Percentiles rank a stretch among this genome's conserved stretches.
Conservation (phyloP, 2,329 filamentous ascomycete genomes). For the Huntiella decipiens region DNA sequence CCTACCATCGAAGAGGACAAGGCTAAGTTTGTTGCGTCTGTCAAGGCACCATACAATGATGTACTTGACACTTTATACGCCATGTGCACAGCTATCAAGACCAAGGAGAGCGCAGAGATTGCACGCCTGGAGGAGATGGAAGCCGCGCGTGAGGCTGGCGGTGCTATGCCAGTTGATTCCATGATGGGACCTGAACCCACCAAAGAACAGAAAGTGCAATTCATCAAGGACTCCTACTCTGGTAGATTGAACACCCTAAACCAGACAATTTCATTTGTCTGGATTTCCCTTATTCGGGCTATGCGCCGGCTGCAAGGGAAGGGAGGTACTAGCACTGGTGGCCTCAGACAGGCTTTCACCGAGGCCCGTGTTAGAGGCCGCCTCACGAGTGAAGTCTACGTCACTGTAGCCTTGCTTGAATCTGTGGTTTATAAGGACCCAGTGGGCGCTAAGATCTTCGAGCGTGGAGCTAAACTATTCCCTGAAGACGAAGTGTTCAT, state of each 20-base stretch:
- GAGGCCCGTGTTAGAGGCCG: conserved; percentile 76
- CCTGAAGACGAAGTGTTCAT: conserved; percentile 87
- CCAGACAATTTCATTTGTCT: conserved; percentile 74
- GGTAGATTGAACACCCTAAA: conserved; percentile 59
- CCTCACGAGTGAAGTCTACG: conserved; percentile 85
- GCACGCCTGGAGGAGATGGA: conserved; percentile 38
- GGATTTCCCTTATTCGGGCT: conserved; percentile 85
- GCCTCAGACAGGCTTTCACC: conserved; percentile 72
- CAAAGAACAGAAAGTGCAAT: conserved; percentile 41
- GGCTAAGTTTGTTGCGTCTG: conserved; percentile 55
- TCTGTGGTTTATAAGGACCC: conserved; percentile 91
- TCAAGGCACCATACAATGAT: conserved; percentile 67
- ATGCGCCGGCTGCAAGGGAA: conserved; percentile 91
- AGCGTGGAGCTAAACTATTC: conserved; percentile 81
- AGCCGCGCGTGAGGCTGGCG: conserved; percentile 13
- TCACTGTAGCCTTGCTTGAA: conserved; percentile 81
- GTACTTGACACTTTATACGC: conserved; percentile 77
- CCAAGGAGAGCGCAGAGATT: conserved; percentile 39
- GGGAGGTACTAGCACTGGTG: conserved; percentile 44
- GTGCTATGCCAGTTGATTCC: conserved; percentile 18
- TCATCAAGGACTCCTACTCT: conserved; percentile 46
- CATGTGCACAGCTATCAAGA: conserved; percentile 54
- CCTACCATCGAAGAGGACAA: conserved; percentile 61
- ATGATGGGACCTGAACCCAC: conserved; percentile 16
- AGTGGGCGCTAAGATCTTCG: conserved; percentile 86